phyloP scores from a whole-genome alignment of 176 grass and related monocot genomes.

The Phragmites australis region DNA sequence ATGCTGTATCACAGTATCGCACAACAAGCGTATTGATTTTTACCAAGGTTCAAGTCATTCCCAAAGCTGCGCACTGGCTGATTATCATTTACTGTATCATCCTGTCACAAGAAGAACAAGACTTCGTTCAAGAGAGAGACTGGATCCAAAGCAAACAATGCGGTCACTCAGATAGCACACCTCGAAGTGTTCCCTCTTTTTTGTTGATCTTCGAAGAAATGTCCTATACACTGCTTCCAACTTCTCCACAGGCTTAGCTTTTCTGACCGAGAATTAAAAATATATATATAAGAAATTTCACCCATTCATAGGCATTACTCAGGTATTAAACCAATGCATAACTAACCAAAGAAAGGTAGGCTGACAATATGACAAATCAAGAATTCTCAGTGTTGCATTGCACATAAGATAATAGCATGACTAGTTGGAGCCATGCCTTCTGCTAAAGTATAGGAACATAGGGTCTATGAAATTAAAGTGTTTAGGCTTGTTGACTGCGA shows the following conservation, averaged over 20 bases:
- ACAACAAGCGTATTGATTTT: slow-evolving; percentile 49
- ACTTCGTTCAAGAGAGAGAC: background rate
- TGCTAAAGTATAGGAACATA: background rate
- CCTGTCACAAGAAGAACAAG: slow-evolving; percentile 42
- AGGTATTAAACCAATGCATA: background rate
- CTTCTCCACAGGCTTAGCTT: slow-evolving; percentile 70
- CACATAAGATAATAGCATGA: slow-evolving; percentile 1
- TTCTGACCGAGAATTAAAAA: slow-evolving; percentile 33
- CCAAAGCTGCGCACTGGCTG: slow-evolving; percentile 68
- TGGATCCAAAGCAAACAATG: background rate
- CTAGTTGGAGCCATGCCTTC: background rate
- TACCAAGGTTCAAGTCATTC: slow-evolving; percentile 46
- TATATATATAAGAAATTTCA: background rate
- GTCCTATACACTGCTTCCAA: slow-evolving; percentile 68
- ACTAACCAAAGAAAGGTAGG: slow-evolving; percentile 10
- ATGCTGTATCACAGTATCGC: background rate
- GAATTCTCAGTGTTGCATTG: background rate
- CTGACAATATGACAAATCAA: background rate
- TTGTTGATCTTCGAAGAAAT: slow-evolving; percentile 67
- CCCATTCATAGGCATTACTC: background rate
- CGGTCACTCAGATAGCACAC: slow-evolving; percentile 30
- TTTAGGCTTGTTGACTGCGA: background rate
- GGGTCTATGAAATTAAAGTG: background rate
- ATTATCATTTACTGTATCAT: slow-evolving; percentile 47
- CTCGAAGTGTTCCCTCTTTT: slow-evolving; percentile 57